Base-by-base conservation (phyloP, 2,329 filamentous ascomycete genomes). In the Zopfia rhizophila region DNA sequence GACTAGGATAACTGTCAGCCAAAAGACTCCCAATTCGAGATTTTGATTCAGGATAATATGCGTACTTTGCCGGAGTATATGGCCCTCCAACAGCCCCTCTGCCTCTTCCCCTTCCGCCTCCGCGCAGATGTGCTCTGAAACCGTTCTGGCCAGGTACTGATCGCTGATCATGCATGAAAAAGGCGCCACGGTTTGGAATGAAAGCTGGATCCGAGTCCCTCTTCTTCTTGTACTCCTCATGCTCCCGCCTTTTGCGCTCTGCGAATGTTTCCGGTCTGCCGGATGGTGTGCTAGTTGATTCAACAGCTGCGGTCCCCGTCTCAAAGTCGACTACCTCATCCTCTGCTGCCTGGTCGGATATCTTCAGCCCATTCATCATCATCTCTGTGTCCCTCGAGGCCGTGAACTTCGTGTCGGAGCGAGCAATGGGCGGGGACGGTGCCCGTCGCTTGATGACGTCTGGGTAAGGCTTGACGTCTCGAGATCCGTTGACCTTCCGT, bases 91-190 rank as follows among this genome's bases (percentile, higher is more conserved):
- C 77, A 36, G 81, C 77, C 47, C 38, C 29, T 52, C 65, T 58
- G 32, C 82, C 81, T 63, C 83, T 75, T 37, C 85, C 90, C 72
- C 83, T 78, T 55, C 84, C 81, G 51, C 82, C 77, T 25, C 84
- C 86, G 72, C 87, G 81, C 22, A 82, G 82, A 69, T 87, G 88
- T 10, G 86, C 83, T 45, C 89, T 81, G 72, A 93, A 91, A 40
- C 88, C 88, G 72, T 92, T 93, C 40, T 86, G 82, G 56, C 86
- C 84, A 31, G 87, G 83, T n/a, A 88, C 88, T 44, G 88, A 84
- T 52, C 91, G 84, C 65, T 94, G 90, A 69, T 97, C 94, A 72
- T 97, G 93, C 84, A 97, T 91, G 77, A 97, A 97, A 78, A 97
- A 97, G 52, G 90, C 88, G 48, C 94, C 94, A 56, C 93, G 82